Evolutionary conservation across 2,329 filamentous ascomycete genomes (phyloP), one percentile per base, ranked within the genome.

Genomic region (Fusarium caatingaense): DNA sequence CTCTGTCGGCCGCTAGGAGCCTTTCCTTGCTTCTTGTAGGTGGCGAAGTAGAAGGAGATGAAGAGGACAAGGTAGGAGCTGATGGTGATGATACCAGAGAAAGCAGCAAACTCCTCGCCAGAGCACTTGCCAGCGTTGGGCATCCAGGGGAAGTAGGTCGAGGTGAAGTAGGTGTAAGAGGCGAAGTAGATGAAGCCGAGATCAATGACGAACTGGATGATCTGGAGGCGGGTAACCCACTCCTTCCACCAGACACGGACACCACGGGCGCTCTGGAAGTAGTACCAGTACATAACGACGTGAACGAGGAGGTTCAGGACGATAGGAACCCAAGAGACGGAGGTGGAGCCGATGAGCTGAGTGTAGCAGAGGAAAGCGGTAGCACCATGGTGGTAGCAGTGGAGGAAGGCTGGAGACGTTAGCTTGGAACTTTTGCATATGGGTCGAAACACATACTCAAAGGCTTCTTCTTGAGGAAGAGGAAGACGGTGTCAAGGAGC

Each of bases 261-360:
- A 74, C 96, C 96, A 75, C 95, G 94, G 58, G 95, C 94, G 78
- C 93, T 95, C 88, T 98, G 95, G 91, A 98, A 98, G 89, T 98
- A 98, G 90, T 98, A 98, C 94, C 94, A 98, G 91, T 98, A 98
- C 95, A 98, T 98, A 80, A 98, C 92, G 63, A 98, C 95, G 84
- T 98, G 95, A 58, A 98, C 95, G 70, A 89, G 89, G 78, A 98
- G 84, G 88, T 98, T 98, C 76, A 98, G 89, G 56, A 89, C 91
- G 80, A 98, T 98, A 68, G 92, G 91, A 59, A 97, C 93, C 95
- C 95, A 98, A 66, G 94, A 97, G 60, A 98, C 95, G 45, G 95
- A 88, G 47, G 95, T 98, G 78, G 93, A 89, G 74, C 95, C 95
- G 77, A 97, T 91, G 72, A 98, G 89, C 85, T 98, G 95, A 60